phyloP scores from a whole-genome alignment of 768 basidiomycete genomes.

The Boletus reticulatus region DNA sequence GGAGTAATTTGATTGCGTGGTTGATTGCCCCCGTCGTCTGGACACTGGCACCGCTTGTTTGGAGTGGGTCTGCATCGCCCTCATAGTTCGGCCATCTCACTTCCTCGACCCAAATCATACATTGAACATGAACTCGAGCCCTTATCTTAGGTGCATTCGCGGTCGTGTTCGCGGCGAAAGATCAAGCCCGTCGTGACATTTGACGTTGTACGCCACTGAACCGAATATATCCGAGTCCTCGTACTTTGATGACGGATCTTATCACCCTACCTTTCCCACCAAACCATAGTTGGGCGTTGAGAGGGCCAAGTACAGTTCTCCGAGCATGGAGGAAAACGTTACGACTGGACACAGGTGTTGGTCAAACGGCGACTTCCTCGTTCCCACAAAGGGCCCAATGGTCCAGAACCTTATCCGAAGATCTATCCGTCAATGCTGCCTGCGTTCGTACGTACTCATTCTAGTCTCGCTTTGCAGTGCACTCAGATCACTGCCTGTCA shows the following conservation, averaged over 20 bases:
- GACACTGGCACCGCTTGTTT: conserved; percentile 7
- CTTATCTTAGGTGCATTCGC: not conserved
- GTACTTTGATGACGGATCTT: too few species aligned
- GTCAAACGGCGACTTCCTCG: not conserved
- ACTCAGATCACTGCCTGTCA: too few species aligned
- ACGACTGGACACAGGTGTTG: not conserved
- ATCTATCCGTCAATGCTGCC: not conserved
- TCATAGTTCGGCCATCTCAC: not conserved
- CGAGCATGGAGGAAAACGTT: not conserved
- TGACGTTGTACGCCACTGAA: not conserved
- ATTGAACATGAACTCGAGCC: conserved; percentile 5
- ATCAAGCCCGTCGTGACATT: not conserved
- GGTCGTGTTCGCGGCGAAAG: not conserved
- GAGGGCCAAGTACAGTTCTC: not conserved
- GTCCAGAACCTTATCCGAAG: conserved; percentile 7
- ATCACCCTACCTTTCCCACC: not conserved
- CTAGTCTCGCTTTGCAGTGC: not conserved
- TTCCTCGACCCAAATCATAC: not conserved
- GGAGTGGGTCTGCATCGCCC: conserved; percentile 12
- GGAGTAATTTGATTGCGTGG: not conserved
- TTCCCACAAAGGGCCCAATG: conserved; percentile 6
- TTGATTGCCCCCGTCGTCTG: conserved; percentile 15
- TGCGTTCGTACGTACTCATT: conserved; percentile 12
- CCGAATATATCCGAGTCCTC: too few species aligned
- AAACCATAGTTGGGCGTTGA: conserved; percentile 1